Conservation (phyloP, 2,329 filamentous ascomycete species). For the Diplodia seriata region DNA sequence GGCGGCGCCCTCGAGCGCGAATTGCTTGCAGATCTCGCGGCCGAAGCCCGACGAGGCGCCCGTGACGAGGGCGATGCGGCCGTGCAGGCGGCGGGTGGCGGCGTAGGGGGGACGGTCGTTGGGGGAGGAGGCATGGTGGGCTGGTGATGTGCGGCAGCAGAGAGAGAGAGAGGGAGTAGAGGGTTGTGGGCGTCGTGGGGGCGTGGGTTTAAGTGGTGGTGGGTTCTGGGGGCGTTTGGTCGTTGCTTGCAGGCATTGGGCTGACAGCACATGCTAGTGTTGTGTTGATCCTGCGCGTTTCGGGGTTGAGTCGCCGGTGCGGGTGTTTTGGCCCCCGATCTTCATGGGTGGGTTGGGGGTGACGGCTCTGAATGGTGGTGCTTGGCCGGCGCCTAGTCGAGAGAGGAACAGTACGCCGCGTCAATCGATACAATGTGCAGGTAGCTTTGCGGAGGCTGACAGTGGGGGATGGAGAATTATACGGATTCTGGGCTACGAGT, state of each 20-base stretch:
- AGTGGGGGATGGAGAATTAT: too few relatives aligned
- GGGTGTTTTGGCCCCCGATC: not conserved
- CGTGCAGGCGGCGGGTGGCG: not conserved
- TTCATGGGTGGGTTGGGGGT: not conserved
- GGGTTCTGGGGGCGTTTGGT: too few relatives aligned
- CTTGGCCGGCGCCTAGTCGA: not conserved
- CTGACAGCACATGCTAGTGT: too few relatives aligned
- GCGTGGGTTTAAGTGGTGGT: too few relatives aligned
- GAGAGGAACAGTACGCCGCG: not conserved
- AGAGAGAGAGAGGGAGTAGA: rapidly evolving
- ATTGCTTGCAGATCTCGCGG: slow-evolving; percentile 36
- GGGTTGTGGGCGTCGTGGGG: too few relatives aligned
- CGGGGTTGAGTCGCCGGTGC: not conserved
- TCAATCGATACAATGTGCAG: not conserved
- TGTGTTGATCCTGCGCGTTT: slow-evolving; percentile 7
- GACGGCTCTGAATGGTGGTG: not conserved
- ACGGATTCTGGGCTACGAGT: too few relatives aligned
- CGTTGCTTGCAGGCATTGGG: not conserved
- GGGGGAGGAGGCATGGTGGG: not conserved
- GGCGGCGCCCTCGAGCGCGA: slow-evolving; percentile 33
- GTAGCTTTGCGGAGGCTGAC: not conserved
- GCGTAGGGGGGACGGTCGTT: not conserved
- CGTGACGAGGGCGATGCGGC: slow-evolving; percentile 42
- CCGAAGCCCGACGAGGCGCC: slow-evolving; percentile 45
- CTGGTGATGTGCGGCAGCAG: not conserved